Evolutionary conservation across 768 basidiomycete genomes (phyloP).

Genomic region (Lactifluus hygrophoroides): DNA sequence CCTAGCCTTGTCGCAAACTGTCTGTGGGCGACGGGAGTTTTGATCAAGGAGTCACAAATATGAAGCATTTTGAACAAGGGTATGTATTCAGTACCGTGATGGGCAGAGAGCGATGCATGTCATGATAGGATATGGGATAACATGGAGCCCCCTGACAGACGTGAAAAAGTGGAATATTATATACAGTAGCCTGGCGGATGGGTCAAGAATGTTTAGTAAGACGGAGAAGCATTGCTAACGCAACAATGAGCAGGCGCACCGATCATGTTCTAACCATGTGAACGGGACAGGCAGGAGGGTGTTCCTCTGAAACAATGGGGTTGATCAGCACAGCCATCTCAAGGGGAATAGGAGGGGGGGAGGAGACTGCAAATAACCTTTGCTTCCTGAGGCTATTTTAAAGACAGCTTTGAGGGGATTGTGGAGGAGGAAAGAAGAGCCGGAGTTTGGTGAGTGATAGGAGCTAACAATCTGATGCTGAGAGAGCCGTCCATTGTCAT

Average conservation of each 20-base stretch:
- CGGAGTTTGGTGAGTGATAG: too few species aligned
- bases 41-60: conserved; percentile 39
- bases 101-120: conserved; percentile 34
- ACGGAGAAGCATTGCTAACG: background rate
- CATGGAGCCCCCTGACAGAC: conserved; percentile 33
- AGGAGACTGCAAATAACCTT: too few species aligned
- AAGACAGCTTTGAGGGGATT: too few species aligned
- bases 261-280: conserved; percentile 26
- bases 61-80: conserved; percentile 47
- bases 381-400: too few species aligned
- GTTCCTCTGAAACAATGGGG: too few species aligned
- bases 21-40: conserved; percentile 24
- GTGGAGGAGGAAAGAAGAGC: too few species aligned
- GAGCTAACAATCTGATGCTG: too few species aligned
- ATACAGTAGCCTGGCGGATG: conserved; percentile 29
- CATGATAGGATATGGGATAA: conserved; percentile 35
- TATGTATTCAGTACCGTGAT: conserved; percentile 22
- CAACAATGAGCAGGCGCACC: conserved; percentile 11
- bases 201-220: background rate
- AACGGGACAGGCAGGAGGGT: conserved; percentile 27
- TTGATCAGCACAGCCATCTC: too few species aligned
- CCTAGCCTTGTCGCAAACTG: conserved; percentile 33
- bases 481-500: too few species aligned
- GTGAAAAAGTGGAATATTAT: conserved; percentile 34
- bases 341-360: too few species aligned